Evolutionary conservation across 768 basidiomycete species (phyloP).

Genomic region (Rubroboletus satanas): DNA sequence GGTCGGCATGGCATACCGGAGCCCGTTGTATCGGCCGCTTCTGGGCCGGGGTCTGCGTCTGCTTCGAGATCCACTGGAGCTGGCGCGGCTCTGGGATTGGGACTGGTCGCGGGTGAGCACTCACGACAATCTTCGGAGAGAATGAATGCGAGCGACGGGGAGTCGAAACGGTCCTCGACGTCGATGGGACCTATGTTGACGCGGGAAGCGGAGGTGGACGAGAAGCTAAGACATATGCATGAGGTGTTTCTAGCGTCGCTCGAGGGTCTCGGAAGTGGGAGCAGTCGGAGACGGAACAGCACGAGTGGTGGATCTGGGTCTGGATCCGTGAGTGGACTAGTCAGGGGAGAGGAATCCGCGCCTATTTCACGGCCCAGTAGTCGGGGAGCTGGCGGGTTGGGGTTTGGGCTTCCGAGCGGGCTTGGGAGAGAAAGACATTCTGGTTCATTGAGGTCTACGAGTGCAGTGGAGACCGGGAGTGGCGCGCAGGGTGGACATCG

Average conservation of each 20-base stretch:
- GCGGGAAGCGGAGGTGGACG: slow-evolving; percentile 63
- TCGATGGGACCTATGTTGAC: slow-evolving; percentile 55
- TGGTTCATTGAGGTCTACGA: slow-evolving; percentile 32
- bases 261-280: slow-evolving; percentile 49
- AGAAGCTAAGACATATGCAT: slow-evolving; percentile 61
- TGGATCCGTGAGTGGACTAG: slow-evolving; percentile 10
- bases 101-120: slow-evolving; percentile 15
- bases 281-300: slow-evolving; percentile 28
- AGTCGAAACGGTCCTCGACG: slow-evolving; percentile 23
- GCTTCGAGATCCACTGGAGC: neutral
- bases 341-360: slow-evolving; percentile 4
- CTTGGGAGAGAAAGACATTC: slow-evolving; percentile 23
- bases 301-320: slow-evolving; percentile 6
- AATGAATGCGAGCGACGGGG: slow-evolving; percentile 15
- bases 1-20: slow-evolving; percentile 1
- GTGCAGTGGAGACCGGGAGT: slow-evolving; percentile 18
- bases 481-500: slow-evolving; percentile 34
- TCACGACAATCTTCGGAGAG: slow-evolving; percentile 18
- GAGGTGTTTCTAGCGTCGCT: slow-evolving; percentile 63
- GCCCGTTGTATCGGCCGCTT: neutral
- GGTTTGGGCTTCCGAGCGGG: slow-evolving; percentile 11
- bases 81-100: slow-evolving; percentile 10
- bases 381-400: slow-evolving; percentile 4
- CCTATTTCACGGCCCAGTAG: slow-evolving; percentile 11
- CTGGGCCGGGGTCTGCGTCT: slow-evolving; percentile 4